Percentiles rank a stretch among this genome's conserved stretches.
These are phyloP conservation scores for Zygosaccharomyces pseudobailii DNA, from an alignment of 1,139 yeast species.

Conservation along the genomic window DNA sequence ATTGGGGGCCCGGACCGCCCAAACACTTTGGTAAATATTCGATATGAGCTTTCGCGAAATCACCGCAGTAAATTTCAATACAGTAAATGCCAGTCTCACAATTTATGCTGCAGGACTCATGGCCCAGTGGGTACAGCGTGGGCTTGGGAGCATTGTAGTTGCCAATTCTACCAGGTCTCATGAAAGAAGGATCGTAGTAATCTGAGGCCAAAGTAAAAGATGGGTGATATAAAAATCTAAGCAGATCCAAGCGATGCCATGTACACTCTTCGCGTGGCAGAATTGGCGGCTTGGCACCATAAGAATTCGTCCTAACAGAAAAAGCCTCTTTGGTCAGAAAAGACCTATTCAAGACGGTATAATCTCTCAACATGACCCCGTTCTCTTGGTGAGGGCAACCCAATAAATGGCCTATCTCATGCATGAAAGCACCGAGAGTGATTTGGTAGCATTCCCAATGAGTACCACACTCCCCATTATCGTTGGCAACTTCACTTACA, in stretches of 20 bases:
- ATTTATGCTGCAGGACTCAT: constrained; percentile 43
- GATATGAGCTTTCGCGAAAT: constrained; percentile 56
- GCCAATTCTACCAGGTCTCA: constrained; percentile 28
- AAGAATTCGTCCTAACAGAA: constrained; percentile 49
- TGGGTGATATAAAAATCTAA: constrained; percentile 77
- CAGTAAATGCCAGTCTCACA: constrained; percentile 66
- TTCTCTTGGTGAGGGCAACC: constrained; percentile 90
- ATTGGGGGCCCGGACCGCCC: constrained; percentile 58
- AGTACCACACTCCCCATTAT: constrained; percentile 75
- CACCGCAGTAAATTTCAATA: constrained; percentile 52
- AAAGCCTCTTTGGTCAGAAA: constrained; percentile 68
- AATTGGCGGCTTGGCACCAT: constrained; percentile 45
- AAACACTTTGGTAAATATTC: constrained; percentile 56
- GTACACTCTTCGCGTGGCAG: constrained; percentile 65
- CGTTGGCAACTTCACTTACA: constrained; percentile 77
- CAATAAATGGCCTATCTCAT: constrained; percentile 84
- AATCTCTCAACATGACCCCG: constrained; percentile 90
- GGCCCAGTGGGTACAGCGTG: constrained; percentile 42
- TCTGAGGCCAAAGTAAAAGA: constrained; percentile 72
- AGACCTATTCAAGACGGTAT: constrained; percentile 72
- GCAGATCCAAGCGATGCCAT: constrained; percentile 79
- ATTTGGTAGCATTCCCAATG: constrained; percentile 87
- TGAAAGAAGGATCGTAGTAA: constrained; percentile 34
- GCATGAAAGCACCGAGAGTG: constrained; percentile 91
- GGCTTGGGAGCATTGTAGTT: constrained; percentile 35